These are phyloP conservation scores for Trametes polyzona DNA, from an alignment of 1,284 basidiomycete genomes.

Conservation along the genomic window DNA sequence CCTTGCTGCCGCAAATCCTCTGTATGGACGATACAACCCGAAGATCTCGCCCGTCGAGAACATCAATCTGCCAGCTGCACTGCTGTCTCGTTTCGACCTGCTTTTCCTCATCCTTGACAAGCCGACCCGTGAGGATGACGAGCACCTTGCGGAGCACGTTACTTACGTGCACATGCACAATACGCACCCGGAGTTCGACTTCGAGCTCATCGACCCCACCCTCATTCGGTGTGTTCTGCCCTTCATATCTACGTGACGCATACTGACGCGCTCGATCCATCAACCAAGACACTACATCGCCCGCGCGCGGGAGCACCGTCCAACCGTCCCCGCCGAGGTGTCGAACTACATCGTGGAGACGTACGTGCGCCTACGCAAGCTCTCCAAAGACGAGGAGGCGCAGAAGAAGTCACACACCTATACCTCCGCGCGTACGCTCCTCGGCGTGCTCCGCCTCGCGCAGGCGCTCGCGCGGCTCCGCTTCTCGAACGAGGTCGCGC, in stretches of 20 bases:
- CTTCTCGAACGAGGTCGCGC: conserved; percentile 79
- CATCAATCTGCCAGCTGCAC: conserved; percentile 97
- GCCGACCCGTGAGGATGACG: conserved; percentile 92
- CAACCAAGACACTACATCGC: conserved; percentile 83
- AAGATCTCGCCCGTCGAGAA: conserved; percentile 98
- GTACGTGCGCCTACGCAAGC: conserved; percentile 93
- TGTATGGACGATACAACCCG: conserved; percentile 98
- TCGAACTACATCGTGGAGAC: conserved; percentile 95
- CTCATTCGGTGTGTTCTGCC: conserved; percentile 77
- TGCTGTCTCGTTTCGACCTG: conserved; percentile 95
- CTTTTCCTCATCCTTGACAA: conserved; percentile 98
- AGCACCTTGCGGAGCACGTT: conserved; percentile 95
- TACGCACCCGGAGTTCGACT: conserved; percentile 82
- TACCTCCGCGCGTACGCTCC: conserved; percentile 95
- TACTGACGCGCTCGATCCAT: neutral
- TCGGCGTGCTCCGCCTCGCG: conserved; percentile 92
- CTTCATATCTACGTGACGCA: no score
- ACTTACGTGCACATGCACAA: conserved; percentile 99
- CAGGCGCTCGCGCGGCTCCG: conserved; percentile 95
- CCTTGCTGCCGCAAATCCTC: conserved; percentile 96
- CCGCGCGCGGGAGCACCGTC: conserved; percentile 86
- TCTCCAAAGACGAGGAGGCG: conserved; percentile 89
- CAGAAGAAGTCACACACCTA: conserved; percentile 92
- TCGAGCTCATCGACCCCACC: conserved; percentile 83
- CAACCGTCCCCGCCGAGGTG: conserved; percentile 84